A percentile compares a stretch with the other conserved stretches of the same genome.
Conservation (phyloP, 2,329 filamentous ascomycete species). For the Cladobotryum mycophilum region DNA sequence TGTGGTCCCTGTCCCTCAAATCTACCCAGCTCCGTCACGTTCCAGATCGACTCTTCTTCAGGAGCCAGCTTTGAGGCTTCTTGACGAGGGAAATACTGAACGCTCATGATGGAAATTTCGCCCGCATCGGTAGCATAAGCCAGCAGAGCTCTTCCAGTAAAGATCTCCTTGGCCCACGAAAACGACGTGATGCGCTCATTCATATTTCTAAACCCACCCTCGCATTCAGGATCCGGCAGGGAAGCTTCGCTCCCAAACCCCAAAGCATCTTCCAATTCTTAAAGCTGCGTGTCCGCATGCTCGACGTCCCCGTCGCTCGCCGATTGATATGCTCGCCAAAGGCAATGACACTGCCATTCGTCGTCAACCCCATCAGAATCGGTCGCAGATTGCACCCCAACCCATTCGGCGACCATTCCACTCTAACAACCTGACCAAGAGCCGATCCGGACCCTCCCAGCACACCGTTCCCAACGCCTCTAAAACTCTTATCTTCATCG, state of each 20-base stretch:
- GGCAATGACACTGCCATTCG: conserved; percentile 42
- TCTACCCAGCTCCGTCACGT: conserved; percentile 43
- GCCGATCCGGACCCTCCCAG: conserved; percentile 43
- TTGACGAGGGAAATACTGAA: conserved; percentile 33
- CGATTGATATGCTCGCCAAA: conserved; percentile 42
- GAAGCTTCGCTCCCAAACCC: conserved; percentile 47
- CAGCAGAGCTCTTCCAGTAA: conserved; percentile 37
- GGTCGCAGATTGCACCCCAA: conserved; percentile 49
- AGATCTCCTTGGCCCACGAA: conserved; percentile 44
- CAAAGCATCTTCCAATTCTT: conserved; percentile 49
- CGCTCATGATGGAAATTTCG: conserved; percentile 45
- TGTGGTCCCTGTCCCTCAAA: conserved; percentile 44
- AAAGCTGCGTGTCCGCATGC: conserved; percentile 33
- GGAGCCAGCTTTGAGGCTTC: conserved; percentile 14
- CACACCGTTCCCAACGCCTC: conserved; percentile 39
- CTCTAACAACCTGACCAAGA: conserved; percentile 47
- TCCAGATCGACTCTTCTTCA: conserved; percentile 36
- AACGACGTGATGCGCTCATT: conserved; percentile 45
- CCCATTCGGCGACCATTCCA: conserved; percentile 54
- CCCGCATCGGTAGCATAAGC: conserved; percentile 46
- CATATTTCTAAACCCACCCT: conserved; percentile 27
- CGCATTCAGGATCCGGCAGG: conserved; percentile 36
- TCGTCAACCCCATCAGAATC: conserved; percentile 45
- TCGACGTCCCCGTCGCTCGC: conserved; percentile 21
- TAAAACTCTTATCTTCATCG: conserved; percentile 26